Conservation (phyloP, 768 basidiomycete genomes). For the Aureoboletus auriporus region DNA sequence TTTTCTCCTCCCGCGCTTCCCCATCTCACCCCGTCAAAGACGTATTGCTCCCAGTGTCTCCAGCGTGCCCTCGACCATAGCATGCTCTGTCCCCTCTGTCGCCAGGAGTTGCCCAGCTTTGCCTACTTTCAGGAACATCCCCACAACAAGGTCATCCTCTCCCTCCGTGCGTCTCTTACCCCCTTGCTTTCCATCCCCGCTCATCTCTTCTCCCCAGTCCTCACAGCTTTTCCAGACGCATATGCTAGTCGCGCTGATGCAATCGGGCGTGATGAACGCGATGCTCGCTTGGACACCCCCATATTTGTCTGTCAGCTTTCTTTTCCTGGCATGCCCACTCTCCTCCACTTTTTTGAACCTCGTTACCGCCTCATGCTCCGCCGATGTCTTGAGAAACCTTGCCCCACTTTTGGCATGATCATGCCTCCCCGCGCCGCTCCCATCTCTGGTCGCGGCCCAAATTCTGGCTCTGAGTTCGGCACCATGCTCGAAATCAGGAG, state of each 20-base stretch:
- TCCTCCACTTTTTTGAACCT: conserved; percentile 92
- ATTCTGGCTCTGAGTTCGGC: conserved; percentile 56
- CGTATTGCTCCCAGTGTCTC: conserved; percentile 87
- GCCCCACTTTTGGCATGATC: conserved; percentile 91
- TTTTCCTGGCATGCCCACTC: conserved; percentile 88
- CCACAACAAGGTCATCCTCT: conserved; percentile 64
- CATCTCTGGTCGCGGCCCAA: conserved; percentile 16
- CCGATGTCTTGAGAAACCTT: conserved; percentile 76
- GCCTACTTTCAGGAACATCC: conserved; percentile 80
- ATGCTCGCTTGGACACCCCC: conserved; percentile 79
- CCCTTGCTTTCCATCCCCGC: conserved; percentile 6
- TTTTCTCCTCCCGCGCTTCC: conserved; percentile 14
- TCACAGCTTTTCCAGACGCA: conserved; percentile 60
- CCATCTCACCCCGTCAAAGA: conserved; percentile 42
- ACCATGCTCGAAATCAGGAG: conserved; percentile 89
- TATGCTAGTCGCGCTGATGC: conserved; percentile 62
- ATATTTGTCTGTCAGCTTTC: conserved; percentile 88
- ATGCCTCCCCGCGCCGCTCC: conserved; percentile 53
- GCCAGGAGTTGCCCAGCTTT: conserved; percentile 70
- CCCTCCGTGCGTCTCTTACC: conserved; percentile 50
- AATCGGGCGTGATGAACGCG: conserved; percentile 74
- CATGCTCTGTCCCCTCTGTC: conserved; percentile 79
- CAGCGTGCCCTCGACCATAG: conserved; percentile 89
- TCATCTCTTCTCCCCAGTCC: conserved; percentile 39
- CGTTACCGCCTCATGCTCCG: conserved; percentile 95